phyloP scores from a whole-genome alignment of 257 asterid species.

The Linderniella brevidens region DNA sequence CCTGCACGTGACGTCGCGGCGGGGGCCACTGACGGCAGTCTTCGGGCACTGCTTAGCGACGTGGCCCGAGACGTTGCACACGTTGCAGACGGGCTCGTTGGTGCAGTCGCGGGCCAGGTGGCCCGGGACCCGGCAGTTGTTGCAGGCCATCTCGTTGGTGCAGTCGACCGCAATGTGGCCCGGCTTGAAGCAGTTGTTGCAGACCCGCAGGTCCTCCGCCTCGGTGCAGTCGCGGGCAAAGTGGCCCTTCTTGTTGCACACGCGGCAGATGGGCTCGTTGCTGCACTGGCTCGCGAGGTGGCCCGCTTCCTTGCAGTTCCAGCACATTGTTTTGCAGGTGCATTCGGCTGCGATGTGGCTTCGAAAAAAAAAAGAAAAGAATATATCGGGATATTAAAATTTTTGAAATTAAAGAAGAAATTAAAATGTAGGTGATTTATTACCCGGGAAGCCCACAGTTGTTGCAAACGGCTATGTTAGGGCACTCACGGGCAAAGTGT shows the following conservation, averaged over 20 bases:
- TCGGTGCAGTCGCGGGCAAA: slow-evolving; percentile 3
- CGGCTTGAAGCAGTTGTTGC: slow-evolving; percentile 9
- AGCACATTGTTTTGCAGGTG: slow-evolving; percentile 9
- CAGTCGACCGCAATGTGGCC: slow-evolving; percentile 10
- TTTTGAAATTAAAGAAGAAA: too few relatives aligned
- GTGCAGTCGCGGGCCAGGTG: slow-evolving; percentile 8
- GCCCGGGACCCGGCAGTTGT: slow-evolving; percentile 6
- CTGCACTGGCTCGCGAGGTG: slow-evolving; percentile 9
- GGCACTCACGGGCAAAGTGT: slow-evolving; percentile 10
- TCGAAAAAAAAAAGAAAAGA: not conserved
- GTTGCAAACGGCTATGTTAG: slow-evolving; percentile 7
- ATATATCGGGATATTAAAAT: not conserved
- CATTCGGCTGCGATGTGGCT: slow-evolving; percentile 10
- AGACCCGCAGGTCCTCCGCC: slow-evolving; percentile 4
- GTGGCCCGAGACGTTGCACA: slow-evolving; percentile 9
- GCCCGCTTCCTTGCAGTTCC: slow-evolving; percentile 12
- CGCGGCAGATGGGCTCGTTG: slow-evolving; percentile 7
- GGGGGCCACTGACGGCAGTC: not conserved
- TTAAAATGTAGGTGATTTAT: not conserved
- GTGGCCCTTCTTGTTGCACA: slow-evolving; percentile 6
- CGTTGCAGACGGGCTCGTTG: slow-evolving; percentile 8
- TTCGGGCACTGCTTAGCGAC: slow-evolving; percentile 9
- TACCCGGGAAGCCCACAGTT: slow-evolving; percentile 11
- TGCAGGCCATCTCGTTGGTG: slow-evolving; percentile 7
- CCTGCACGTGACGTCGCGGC: too few relatives aligned